phyloP scores from a whole-genome alignment of 257 asterid genomes.

The Plantago elongata region DNA sequence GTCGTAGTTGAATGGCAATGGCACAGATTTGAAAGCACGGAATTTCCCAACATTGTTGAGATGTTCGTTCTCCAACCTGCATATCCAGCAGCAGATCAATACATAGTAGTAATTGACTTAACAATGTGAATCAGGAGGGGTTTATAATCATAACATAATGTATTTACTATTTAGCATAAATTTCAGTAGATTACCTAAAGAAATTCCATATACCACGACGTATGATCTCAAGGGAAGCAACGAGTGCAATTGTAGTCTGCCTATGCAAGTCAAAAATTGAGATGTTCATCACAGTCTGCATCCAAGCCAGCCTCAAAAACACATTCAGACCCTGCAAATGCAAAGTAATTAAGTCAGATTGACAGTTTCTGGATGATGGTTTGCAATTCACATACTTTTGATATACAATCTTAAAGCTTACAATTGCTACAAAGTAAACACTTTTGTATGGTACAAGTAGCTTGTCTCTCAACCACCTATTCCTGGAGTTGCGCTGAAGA shows the following conservation, averaged over 20 bases:
- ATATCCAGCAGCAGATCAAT: background rate
- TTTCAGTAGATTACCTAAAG: constrained; percentile 36
- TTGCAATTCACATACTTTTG: background rate
- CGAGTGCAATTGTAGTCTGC: constrained; percentile 37
- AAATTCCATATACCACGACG: constrained; percentile 76
- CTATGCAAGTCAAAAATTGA: constrained; percentile 35
- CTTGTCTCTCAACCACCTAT: constrained; percentile 59
- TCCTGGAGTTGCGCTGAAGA: constrained; percentile 37
- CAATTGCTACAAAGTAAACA: constrained; percentile 54
- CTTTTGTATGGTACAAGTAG: constrained; percentile 44
- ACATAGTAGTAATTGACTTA: background rate
- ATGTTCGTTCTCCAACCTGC: constrained; percentile 74
- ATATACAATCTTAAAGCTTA: constrained; percentile 18
- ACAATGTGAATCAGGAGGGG: background rate
- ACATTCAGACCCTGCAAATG: constrained; percentile 37
- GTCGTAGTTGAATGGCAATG: constrained; percentile 51
- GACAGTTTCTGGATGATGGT: too few species aligned
- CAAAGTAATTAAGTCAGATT: background rate
- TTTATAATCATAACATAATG: background rate
- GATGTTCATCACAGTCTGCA: constrained; percentile 51
- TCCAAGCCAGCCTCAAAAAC: constrained; percentile 60
- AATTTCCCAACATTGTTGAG: constrained; percentile 67
- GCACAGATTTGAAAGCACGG: constrained; percentile 70
- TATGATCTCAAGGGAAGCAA: constrained; percentile 54
- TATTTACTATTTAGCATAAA: background rate